Percentiles rank a stretch among this genome's conserved stretches.
These are phyloP conservation scores for Lupinus albus DNA, from an alignment of 306 rosid species.

Conservation along the genomic window DNA sequence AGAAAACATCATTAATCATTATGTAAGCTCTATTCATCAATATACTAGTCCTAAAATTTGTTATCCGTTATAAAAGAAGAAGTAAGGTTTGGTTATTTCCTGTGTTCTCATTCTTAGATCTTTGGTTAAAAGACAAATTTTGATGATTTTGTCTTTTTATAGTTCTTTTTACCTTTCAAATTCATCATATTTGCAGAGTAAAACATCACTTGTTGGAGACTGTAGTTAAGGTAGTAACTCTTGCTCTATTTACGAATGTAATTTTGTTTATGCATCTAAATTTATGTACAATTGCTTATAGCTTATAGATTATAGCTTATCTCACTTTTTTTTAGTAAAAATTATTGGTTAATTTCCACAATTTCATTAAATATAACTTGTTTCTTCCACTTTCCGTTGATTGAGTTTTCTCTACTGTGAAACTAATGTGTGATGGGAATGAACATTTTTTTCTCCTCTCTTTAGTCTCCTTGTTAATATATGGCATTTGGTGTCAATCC, in stretches of 20 bases:
- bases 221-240: constrained; percentile 26
- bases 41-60: too few relatives aligned
- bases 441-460: background rate
- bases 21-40: too few relatives aligned
- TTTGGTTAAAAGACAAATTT: background rate
- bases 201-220: constrained; percentile 27
- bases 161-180: constrained; percentile 8
- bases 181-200: constrained; percentile 29
- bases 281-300: too few relatives aligned
- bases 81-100: too few relatives aligned
- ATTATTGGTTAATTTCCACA: background rate
- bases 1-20: too few relatives aligned
- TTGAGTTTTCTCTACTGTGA: background rate
- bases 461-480: background rate
- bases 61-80: too few relatives aligned
- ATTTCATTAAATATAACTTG: background rate
- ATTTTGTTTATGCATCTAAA: background rate
- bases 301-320: too few relatives aligned
- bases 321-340: background rate
- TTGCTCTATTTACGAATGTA: background rate
- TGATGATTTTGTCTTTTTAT: background rate
- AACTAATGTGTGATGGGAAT: background rate
- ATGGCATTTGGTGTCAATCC: background rate
- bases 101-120: constrained; percentile 31
- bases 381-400: too few relatives aligned